phyloP scores from a whole-genome alignment of 2,329 filamentous ascomycete species.

The Stagonosporopsis tanaceti region DNA sequence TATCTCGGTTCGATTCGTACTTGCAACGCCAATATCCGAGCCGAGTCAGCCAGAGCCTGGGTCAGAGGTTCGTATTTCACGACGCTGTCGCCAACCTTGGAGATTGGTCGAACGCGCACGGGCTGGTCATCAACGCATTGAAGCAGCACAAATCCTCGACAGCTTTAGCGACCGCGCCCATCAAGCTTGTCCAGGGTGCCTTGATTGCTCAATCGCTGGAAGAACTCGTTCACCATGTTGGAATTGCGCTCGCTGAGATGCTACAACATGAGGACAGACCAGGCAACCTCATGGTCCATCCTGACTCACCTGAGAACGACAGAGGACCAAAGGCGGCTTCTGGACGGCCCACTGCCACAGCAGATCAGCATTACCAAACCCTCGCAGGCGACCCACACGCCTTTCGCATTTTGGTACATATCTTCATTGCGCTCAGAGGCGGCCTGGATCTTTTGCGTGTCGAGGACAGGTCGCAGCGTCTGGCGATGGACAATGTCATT shows the following conservation, averaged over 20 bases:
- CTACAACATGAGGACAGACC: conserved; percentile 39
- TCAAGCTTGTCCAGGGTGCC: conserved; percentile 79
- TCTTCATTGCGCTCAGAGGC: conserved; percentile 71
- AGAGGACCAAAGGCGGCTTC: conserved; percentile 30
- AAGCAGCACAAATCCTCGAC: conserved; percentile 64
- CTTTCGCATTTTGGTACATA: conserved; percentile 56
- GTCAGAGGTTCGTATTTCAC: conserved; percentile 68
- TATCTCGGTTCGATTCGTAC: conserved; percentile 80
- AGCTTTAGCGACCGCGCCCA: conserved; percentile 68
- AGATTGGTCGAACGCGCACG: conserved; percentile 60
- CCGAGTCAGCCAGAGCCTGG: conserved; percentile 61
- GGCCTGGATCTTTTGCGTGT: conserved; percentile 42
- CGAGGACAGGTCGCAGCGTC: conserved; percentile 39
- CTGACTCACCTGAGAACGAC: conserved; percentile 31
- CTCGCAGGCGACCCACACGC: conserved; percentile 54
- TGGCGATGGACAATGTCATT: conserved; percentile 74
- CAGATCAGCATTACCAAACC: conserved; percentile 37
- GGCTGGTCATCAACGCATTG: conserved; percentile 66
- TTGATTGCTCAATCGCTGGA: conserved; percentile 69
- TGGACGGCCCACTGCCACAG: conserved; percentile 29
- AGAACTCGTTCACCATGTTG: conserved; percentile 54
- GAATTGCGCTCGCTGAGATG: conserved; percentile 53
- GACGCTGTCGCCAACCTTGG: conserved; percentile 71
- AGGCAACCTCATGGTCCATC: conserved; percentile 43
- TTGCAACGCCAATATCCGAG: conserved; percentile 63